Evolutionary conservation across 164 flowering plant genomes (phyloP).

Genomic region (Nymphaea colorata): DNA sequence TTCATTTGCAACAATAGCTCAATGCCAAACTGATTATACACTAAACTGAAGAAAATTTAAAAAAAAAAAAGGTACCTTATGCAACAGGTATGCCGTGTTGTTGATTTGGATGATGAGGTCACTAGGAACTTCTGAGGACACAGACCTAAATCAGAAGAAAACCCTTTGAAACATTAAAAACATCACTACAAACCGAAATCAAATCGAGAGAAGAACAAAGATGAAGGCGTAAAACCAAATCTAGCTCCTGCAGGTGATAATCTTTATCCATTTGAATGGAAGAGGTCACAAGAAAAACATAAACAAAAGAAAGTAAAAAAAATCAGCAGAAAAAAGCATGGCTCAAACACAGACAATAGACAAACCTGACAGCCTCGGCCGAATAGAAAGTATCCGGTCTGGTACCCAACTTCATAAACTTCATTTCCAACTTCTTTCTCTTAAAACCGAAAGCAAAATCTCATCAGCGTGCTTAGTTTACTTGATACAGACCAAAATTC

Average conservation of each 20-base stretch:
- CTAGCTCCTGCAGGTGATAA: not conserved
- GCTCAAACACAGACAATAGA: not conserved
- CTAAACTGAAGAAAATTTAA: not conserved
- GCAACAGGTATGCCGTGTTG: slow-evolving; percentile 71
- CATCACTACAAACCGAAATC: not conserved
- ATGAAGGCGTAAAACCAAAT: not conserved
- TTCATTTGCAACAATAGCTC: no score
- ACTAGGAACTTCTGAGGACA: slow-evolving; percentile 79
- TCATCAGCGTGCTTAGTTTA: not conserved
- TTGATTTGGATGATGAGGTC: slow-evolving; percentile 82
- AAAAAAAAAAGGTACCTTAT: slow-evolving; percentile 46
- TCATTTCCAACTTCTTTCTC: slow-evolving; percentile 38
- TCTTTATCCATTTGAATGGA: not conserved
- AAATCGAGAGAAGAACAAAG: not conserved
- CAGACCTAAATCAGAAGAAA: slow-evolving; percentile 35
- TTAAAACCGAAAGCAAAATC: not conserved
- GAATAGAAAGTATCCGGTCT: slow-evolving; percentile 91
- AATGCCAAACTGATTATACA: not conserved
- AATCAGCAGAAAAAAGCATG: not conserved
- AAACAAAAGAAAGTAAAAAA: not conserved
- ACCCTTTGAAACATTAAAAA: not conserved
- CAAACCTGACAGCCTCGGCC: slow-evolving; percentile 73
- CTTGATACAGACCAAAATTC: not conserved
- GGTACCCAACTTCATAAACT: slow-evolving; percentile 97
- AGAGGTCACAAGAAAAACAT: no score